Evolutionary conservation across 331 rosid species (phyloP), one percentile per base, ranked within the genome.

Genomic region (Cydonia oblonga): DNA sequence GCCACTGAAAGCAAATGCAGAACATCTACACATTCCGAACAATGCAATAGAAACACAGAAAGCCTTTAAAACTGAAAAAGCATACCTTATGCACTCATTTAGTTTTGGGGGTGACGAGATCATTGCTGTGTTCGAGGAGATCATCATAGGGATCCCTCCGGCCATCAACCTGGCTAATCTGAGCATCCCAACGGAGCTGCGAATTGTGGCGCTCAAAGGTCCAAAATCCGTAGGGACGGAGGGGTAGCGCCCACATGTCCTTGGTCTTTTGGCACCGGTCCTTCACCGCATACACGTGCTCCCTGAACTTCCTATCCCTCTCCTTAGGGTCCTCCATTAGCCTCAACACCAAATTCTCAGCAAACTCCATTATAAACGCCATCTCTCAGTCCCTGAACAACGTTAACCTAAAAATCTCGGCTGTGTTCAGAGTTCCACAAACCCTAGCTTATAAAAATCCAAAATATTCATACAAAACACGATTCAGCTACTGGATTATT

Each of bases 151-250:
- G 93, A 67, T 95, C 99, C 80, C 97, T 88, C 11, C 97, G 83
- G 32, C 99, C 99, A 7, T 85, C 73, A 7, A 75, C 92, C 69
- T 93, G 92, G 77, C 96, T 89, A 68, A 93, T 93, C 81, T 93
- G 98, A 6, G 98, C 90, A 78, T 93, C 98, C 96, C 96, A 88
- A 3, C 80, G 81, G 68, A 93, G 90, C 85, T 91, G 98, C 26
- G 92, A 73, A 78, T 93, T 95, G 78, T 95, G 97, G 82, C 96
- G 96, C 28, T 95, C 98, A 51, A 95, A 88, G 75, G 97, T 95
- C 98, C 98, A 95, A 75, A 95, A 91, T 2, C 97, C 97, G 19
- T 91, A 91, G 28, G 99, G 99, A 14, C 99, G 86, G 54, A 91
- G 80, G 14, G 97, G 97, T 23, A 71, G 78, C 63, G 83, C 85